A percentile compares a stretch with the other conserved stretches of the same genome.
Conservation (phyloP, 2,329 filamentous ascomycete species). For the Didymella sp. region DNA sequence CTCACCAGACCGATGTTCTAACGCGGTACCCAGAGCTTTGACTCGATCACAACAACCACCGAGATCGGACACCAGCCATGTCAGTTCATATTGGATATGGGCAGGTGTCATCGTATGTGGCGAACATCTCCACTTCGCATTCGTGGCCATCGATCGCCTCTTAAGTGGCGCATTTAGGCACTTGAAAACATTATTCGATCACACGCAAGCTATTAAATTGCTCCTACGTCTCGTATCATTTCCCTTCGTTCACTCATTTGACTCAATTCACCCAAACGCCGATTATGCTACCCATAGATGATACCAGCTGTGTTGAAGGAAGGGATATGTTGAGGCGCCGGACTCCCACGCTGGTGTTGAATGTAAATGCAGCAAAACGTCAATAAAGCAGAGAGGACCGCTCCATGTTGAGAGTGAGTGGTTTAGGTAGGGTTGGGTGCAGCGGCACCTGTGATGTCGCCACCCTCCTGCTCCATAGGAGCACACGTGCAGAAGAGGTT, state of each 20-base stretch:
- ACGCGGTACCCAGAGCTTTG: no score
- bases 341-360: constrained; percentile 24
- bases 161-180: no score
- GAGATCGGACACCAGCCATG: no score
- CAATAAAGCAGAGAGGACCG: background rate
- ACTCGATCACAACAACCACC: no score
- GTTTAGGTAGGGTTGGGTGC: constrained; percentile 44
- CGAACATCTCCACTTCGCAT: no score
- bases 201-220: background rate
- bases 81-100: no score
- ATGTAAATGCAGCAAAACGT: constrained; percentile 19
- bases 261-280: constrained; percentile 13
- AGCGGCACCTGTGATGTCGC: constrained; percentile 43
- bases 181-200: no score
- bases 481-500: constrained; percentile 96
- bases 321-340: constrained; percentile 23
- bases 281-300: constrained; percentile 7
- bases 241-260: background rate
- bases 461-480: constrained; percentile 67
- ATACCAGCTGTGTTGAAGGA: constrained; percentile 22
- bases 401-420: constrained; percentile 15
- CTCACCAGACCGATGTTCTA: no score
- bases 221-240: background rate
- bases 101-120: no score
- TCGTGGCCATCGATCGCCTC: no score